Evolutionary conservation across 140 eudicot species (phyloP).

Genomic region (Cichorium intybus): DNA sequence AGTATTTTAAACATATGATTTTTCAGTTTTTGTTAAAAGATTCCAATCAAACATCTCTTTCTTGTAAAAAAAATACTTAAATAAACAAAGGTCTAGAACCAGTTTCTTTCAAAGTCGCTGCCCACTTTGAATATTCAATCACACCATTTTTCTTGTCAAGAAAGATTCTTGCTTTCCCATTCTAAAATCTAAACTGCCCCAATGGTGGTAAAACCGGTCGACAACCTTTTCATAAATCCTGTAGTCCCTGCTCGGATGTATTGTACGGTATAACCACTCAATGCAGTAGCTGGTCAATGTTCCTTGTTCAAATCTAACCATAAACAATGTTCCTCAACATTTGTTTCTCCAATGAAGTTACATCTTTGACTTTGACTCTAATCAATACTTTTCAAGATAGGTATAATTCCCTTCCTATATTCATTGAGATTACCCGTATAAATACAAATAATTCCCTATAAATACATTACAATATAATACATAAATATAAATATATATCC

Average conservation of each 20-base stretch:
- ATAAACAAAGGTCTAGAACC: slow-evolving; percentile 21
- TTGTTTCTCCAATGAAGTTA: background rate
- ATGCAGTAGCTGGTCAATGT: slow-evolving; percentile 11
- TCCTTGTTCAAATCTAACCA: slow-evolving; percentile 30
- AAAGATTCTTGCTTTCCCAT: slow-evolving; percentile 35
- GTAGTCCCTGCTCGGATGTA: background rate
- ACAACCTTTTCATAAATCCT: slow-evolving; percentile 6
- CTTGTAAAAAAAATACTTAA: slow-evolving; percentile 11
- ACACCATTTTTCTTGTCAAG: slow-evolving; percentile 32
- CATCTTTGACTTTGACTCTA: slow-evolving; percentile 15
- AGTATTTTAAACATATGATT: background rate
- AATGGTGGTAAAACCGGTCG: background rate
- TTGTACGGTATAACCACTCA: slow-evolving; percentile 30
- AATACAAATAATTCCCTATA: too few relatives aligned
- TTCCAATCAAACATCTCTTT: background rate
- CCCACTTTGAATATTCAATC: slow-evolving; percentile 34
- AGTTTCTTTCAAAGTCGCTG: slow-evolving; percentile 28
- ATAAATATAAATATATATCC: too few relatives aligned
- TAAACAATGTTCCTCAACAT: slow-evolving; percentile 23
- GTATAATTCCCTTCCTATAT: too few relatives aligned
- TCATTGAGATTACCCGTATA: too few relatives aligned
- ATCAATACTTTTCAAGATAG: too few relatives aligned
- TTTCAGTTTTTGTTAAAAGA: background rate
- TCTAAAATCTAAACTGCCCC: slow-evolving; percentile 24
- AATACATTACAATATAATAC: too few relatives aligned